Conservation (phyloP, 352 stramenopile genomes). For the Pythium utonaiense region DNA sequence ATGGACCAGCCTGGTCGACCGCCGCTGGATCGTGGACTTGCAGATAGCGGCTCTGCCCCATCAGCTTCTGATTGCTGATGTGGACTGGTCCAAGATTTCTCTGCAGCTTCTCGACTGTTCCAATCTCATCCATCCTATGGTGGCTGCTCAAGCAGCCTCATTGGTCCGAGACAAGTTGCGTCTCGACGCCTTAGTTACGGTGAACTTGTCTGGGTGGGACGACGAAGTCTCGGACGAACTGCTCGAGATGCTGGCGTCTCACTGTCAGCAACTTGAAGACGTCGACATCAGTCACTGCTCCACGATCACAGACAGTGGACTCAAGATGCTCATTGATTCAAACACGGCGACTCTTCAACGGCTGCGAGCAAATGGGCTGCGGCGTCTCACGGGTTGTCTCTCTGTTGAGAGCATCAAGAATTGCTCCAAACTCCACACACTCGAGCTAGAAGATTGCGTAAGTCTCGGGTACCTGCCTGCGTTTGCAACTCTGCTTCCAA, state of each 20-base stretch:
- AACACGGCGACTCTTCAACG: slow-evolving; percentile 3
- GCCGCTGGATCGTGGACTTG: not conserved
- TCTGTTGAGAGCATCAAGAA: slow-evolving; percentile 5
- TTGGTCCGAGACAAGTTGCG: not conserved
- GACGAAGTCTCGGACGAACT: not conserved
- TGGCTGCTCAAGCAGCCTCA: not conserved
- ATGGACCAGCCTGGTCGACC: not conserved
- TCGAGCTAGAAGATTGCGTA: slow-evolving; percentile 21
- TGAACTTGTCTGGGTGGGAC: not conserved
- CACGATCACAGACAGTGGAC: not conserved
- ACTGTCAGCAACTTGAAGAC: not conserved
- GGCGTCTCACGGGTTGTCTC: not conserved
- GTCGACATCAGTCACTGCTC: slow-evolving; percentile 14
- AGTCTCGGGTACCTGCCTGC: slow-evolving; percentile 8
- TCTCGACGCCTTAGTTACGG: not conserved
- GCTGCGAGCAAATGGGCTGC: slow-evolving; percentile 15
- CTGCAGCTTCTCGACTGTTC: not conserved
- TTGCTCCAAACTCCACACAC: slow-evolving; percentile 9
- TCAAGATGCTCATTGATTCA: not conserved
- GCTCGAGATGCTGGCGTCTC: not conserved
- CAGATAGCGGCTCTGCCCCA: not conserved
- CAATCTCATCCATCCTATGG: not conserved
- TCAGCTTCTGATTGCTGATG: not conserved
- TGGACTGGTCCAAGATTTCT: not conserved
- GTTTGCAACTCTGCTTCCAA: not conserved